These are phyloP conservation scores for Ophiostoma populinum DNA, from an alignment of 2,329 filamentous ascomycete genomes.

Conservation along the genomic window DNA sequence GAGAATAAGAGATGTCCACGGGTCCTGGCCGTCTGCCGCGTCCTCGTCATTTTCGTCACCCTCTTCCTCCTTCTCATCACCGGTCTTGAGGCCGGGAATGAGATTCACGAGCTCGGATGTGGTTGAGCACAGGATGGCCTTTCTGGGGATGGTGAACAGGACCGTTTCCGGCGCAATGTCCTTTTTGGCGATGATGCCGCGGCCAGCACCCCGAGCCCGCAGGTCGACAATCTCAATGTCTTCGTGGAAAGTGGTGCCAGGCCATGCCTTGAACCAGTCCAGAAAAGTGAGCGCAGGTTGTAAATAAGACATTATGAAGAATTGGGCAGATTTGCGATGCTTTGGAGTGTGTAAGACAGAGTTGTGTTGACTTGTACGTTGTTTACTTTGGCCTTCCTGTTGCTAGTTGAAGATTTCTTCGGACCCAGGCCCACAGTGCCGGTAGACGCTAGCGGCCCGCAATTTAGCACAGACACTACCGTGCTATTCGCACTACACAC, in stretches of 20 bases:
- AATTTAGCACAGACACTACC: not conserved
- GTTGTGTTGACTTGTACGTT: not conserved
- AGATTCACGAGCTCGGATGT: slow-evolving; percentile 50
- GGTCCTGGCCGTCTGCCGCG: slow-evolving; percentile 20
- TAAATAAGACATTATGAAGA: slow-evolving; percentile 19
- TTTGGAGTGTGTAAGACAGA: not conserved
- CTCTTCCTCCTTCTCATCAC: slow-evolving; percentile 13
- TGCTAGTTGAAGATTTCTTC: slow-evolving; percentile 1
- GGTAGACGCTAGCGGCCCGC: not conserved
- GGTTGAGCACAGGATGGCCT: slow-evolving; percentile 50
- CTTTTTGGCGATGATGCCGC: slow-evolving; percentile 48
- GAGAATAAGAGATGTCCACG: slow-evolving; percentile 48
- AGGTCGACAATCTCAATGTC: slow-evolving; percentile 35
- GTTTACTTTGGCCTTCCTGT: not conserved
- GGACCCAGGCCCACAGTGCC: not conserved
- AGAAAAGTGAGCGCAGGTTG: slow-evolving; percentile 28
- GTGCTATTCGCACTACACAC: not conserved
- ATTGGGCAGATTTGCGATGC: not conserved
- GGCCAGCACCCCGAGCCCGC: slow-evolving; percentile 30
- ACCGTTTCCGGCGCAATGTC: slow-evolving; percentile 59
- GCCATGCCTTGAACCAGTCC: slow-evolving; percentile 33
- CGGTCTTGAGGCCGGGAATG: slow-evolving; percentile 26
- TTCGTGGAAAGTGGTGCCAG: slow-evolving; percentile 35
- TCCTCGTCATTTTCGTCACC: slow-evolving; percentile 21
- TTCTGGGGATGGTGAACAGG: slow-evolving; percentile 64